Evolutionary conservation across 805 yeast species (phyloP), one percentile per base, ranked within the genome.

Genomic region (Zygoascus tannicola): DNA sequence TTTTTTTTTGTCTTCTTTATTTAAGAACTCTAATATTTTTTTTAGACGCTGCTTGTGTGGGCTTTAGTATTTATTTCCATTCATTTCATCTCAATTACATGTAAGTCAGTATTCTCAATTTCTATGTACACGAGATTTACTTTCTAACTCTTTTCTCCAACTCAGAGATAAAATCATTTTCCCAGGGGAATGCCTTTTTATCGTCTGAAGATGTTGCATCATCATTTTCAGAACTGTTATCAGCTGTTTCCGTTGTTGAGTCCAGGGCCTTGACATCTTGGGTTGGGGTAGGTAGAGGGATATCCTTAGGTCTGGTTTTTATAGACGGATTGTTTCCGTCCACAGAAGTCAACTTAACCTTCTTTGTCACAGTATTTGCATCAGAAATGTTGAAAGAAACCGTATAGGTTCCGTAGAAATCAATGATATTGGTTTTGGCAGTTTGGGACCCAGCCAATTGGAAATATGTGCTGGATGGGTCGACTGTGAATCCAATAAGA

Each of bases 401-500:
- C 5, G 32, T 21, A 19, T 37, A 35, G 4, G n/a, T 20, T 5
- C 46, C 43, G n/a, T 44, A 33, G 35, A 39, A 38, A 44, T 30
- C 42, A 22, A 33, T 30, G 44, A 40, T 21, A 16, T 43, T 26
- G 40, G 43, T 19, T 16, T 36, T 39, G 43, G 45, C 40, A 8
- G 40, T 8, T 46, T 48, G 16, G 36, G 47, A 34, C 14, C 23
- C 15, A 22, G 19, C 10, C 12, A 32, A 14, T 22, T 33, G 32
- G 23, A 51, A 43, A 4, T 44, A 20, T 21, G 48, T 35, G 18
- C 35, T 20, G 30, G 35, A 21, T 12, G 46, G 32, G 30, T 45
- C 35, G 16, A 51, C 34, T 3, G 35, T 32, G n/a, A 35, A 32
- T 3, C 53, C 55, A 15, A 46, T 42, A 19, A 51, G 43, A 22